Evolutionary conservation across 108 stramenopile genomes (phyloP).

Genomic region (Skeletonema costatum): DNA sequence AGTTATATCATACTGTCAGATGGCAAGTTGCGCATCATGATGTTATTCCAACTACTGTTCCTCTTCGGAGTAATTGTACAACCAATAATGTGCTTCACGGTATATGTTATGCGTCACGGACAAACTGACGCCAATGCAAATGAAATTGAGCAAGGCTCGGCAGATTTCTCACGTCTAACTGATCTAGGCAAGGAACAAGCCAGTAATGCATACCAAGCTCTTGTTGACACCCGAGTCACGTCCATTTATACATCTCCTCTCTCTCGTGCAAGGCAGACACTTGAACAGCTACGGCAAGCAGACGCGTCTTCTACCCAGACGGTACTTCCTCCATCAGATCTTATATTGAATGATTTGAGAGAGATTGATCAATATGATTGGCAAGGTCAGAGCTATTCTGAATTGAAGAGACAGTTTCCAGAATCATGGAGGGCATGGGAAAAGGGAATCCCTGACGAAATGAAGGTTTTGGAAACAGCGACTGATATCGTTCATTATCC

Average conservation of each 20-base stretch:
- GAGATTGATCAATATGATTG: constrained; percentile 58
- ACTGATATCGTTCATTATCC: constrained; percentile 16
- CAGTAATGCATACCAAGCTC: constrained; percentile 1
- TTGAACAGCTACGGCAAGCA: constrained; percentile 8
- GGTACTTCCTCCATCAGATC: constrained; percentile 1
- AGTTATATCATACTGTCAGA: too few relatives aligned
- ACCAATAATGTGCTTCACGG: not conserved
- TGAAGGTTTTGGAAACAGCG: constrained; percentile 20
- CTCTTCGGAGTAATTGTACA: not conserved
- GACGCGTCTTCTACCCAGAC: not conserved
- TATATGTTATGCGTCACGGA: constrained; percentile 47
- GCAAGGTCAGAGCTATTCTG: constrained; percentile 35
- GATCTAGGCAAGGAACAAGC: constrained; percentile 44
- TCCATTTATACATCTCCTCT: constrained; percentile 38
- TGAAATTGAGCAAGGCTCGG: constrained; percentile 43
- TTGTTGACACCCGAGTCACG: not conserved
- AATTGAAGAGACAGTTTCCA: constrained; percentile 21
- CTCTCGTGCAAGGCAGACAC: constrained; percentile 40
- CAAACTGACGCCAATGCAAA: constrained; percentile 50
- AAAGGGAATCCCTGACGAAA: constrained; percentile 22
- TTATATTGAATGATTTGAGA: constrained; percentile 28
- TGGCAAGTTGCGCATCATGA: too few relatives aligned
- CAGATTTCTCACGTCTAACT: constrained; percentile 48
- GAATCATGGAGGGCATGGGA: constrained; percentile 44
- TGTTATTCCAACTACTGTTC: not conserved